These are phyloP conservation scores for Pythium vanterpoolii DNA, from an alignment of 352 stramenopile genomes.

Conservation along the genomic window DNA sequence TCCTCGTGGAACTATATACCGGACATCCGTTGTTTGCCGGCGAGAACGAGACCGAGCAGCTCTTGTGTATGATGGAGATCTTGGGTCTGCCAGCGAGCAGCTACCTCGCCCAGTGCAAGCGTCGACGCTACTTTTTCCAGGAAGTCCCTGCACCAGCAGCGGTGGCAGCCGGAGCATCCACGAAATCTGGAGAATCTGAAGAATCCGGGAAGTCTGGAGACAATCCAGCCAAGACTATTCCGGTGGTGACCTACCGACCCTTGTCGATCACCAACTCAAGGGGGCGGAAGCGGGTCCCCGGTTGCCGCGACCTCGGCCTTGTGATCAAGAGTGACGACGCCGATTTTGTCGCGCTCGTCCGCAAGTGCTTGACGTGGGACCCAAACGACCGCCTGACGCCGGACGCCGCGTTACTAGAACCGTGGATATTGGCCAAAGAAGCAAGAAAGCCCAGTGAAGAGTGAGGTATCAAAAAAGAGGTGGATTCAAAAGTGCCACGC, in stretches of 20 bases:
- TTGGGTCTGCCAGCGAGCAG: conserved; percentile 41
- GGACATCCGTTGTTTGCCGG: conserved; percentile 84
- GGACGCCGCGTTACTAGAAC: conserved; percentile 49
- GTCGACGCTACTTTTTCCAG: conserved; percentile 65
- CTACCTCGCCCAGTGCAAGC: conserved; percentile 53
- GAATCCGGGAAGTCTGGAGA: background rate
- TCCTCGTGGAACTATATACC: conserved; percentile 79
- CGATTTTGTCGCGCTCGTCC: conserved; percentile 58
- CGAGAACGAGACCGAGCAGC: conserved; percentile 79
- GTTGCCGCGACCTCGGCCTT: conserved; percentile 32
- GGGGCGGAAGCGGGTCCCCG: conserved; percentile 41
- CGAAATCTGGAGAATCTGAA: background rate
- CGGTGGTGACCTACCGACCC: conserved; percentile 27
- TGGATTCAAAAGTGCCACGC: conserved; percentile 33
- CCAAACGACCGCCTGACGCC: conserved; percentile 54
- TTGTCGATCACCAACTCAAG: conserved; percentile 63
- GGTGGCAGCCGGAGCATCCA: too few relatives aligned
- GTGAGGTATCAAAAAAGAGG: background rate
- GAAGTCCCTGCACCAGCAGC: conserved; percentile 12
- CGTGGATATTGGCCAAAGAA: conserved; percentile 39
- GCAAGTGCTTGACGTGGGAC: conserved; percentile 69
- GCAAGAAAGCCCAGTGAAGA: background rate
- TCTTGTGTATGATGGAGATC: conserved; percentile 87
- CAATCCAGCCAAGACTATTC: background rate
- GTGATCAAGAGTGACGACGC: conserved; percentile 44